Conservation (phyloP, 2,329 filamentous ascomycete genomes). For the Emericellopsis cladophorae region DNA sequence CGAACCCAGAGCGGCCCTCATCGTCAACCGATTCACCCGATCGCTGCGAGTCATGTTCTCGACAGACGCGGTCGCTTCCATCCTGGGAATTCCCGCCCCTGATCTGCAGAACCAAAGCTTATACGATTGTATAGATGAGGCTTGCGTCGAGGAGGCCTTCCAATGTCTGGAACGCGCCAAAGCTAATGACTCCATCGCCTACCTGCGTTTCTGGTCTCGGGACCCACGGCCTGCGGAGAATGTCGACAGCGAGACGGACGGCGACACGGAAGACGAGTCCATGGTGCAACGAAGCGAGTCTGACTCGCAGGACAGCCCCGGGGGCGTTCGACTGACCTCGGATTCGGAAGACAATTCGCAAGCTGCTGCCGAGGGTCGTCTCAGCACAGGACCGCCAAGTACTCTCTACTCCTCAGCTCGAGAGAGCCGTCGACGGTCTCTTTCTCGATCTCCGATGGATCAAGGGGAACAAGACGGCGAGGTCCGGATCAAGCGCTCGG, state of each 20-base stretch:
- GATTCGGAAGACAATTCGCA: neutral
- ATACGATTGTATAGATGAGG: conserved; percentile 74
- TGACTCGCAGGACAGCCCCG: conserved; percentile 18
- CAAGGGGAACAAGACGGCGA: neutral
- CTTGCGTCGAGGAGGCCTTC: conserved; percentile 64
- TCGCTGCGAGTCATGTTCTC: conserved; percentile 80
- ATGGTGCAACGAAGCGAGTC: conserved; percentile 20
- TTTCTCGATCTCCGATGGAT: neutral
- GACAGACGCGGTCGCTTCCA: conserved; percentile 61
- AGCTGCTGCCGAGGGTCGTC: neutral
- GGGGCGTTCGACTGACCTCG: neutral
- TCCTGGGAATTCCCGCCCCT: conserved; percentile 59
- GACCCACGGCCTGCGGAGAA: conserved; percentile 53
- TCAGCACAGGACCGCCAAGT: neutral
- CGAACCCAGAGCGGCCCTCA: conserved; percentile 72
- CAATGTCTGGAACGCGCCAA: conserved; percentile 75
- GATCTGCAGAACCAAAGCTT: conserved; percentile 68
- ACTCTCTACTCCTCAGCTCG: neutral
- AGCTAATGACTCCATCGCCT: conserved; percentile 82
- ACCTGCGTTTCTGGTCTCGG: conserved; percentile 74
- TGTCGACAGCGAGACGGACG: conserved; percentile 32
- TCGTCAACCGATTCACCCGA: conserved; percentile 75
- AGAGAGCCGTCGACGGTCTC: neutral
- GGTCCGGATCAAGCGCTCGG: neutral
- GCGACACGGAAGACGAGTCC: conserved; percentile 20